Base-by-base conservation (phyloP, 2,329 filamentous ascomycete genomes). In the Colletotrichum tropicale region DNA sequence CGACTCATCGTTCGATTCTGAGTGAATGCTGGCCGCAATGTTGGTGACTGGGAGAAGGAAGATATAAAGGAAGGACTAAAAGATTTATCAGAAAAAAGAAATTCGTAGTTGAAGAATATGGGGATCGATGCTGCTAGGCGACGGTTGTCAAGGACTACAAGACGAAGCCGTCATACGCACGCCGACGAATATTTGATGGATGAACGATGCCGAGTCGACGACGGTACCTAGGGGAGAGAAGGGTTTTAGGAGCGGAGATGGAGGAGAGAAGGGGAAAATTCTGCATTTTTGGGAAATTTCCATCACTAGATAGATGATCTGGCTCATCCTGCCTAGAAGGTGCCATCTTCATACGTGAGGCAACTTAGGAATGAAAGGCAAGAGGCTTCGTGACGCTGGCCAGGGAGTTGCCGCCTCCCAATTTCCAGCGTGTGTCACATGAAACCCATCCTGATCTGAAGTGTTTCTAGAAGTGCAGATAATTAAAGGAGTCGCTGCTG, bases 231-330 rank as follows among this genome's bases (percentile, higher is more conserved):
- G 60, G 68, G 18, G 13, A 65, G 60, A 65, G 68, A 56, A 56
- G 30, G 18, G 21, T 65, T 65, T 48, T 71, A 71, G 68, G 68
- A 30, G 28, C 60, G 68, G 68, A 52, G 30, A 26, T 71, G 60
- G 60, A 24, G 64, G 30, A 30, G 28, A 28, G 21, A 43, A 28
- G 43, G 62, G 12, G 7, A n/a, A 55, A 34, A 28, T 18, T 12
- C 38, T n/a, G 30, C 8, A 26, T 28, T 21, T 16, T 13, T 9
- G 32, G 34, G 36, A 64, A n/a, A 24, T 62, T 62, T 43, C 32
- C 24, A 34, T 56, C 48, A 9, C 7, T 34, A n/a, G 30, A 32
- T 21, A 26, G 8, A 36, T 55, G 48, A 3, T 34, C 55, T n/a
- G 16, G 55, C 9, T 6, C 24, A 21, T 36, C 24, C 52, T 68